A percentile compares a stretch with the other conserved stretches of the same genome.
phyloP scores from a whole-genome alignment of 192 early-diverging fungal species.

The Gamsiella multidivaricata region DNA sequence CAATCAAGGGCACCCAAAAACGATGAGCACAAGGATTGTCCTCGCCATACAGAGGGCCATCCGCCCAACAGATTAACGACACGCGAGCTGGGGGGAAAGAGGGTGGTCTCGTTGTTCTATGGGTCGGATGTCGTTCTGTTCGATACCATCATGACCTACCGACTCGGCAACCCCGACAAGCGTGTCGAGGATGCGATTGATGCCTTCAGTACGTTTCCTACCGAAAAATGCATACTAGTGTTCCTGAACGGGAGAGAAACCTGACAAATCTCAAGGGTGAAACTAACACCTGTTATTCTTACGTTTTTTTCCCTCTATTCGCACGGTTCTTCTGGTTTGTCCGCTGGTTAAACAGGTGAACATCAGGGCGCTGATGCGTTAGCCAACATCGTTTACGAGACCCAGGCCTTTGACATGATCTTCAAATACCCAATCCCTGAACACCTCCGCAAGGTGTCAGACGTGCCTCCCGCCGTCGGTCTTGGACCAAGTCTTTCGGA shows the following conservation, averaged over 20 bases:
- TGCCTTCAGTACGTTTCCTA: conserved; percentile 32
- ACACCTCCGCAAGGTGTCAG: conserved; percentile 23
- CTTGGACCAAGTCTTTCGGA: conserved; percentile 11
- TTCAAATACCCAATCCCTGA: conserved; percentile 50
- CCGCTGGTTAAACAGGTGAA: conserved; percentile 39
- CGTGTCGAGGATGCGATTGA: conserved; percentile 46
- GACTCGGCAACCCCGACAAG: conserved; percentile 24
- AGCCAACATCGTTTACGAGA: conserved; percentile 52
- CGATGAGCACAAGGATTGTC: conserved; percentile 21
- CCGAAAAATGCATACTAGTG: not conserved
- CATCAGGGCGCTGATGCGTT: conserved; percentile 52
- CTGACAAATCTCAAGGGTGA: not conserved
- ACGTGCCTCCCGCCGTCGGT: conserved; percentile 18
- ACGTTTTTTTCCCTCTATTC: not conserved
- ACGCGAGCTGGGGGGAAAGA: conserved; percentile 22
- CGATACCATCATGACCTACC: conserved; percentile 39
- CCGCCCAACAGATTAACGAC: conserved; percentile 25
- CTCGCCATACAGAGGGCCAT: conserved; percentile 39
- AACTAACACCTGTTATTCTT: too few species aligned
- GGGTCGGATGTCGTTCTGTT: conserved; percentile 42
- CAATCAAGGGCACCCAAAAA: not conserved
- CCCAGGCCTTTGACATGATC: conserved; percentile 55
- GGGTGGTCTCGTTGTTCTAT: conserved; percentile 40
- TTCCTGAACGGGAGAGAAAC: not conserved
- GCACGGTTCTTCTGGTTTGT: not conserved